A percentile compares a stretch with the other conserved stretches of the same genome.
These are phyloP conservation scores for Basidioascus undulatus DNA, from an alignment of 768 basidiomycete species.

Conservation along the genomic window DNA sequence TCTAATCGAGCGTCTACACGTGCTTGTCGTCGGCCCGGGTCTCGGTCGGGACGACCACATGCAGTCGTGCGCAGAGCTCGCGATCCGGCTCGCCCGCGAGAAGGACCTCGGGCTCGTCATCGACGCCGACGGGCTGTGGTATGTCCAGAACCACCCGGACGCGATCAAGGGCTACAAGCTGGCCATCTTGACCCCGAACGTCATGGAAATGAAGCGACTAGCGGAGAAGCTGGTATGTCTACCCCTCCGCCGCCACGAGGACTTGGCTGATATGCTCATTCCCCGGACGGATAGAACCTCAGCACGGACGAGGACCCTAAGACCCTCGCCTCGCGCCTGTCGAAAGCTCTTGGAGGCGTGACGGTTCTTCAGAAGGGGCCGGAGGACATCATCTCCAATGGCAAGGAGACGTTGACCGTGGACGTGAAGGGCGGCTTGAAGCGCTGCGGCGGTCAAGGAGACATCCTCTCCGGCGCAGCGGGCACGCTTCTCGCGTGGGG, in stretches of 20 bases:
- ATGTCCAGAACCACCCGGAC: slow-evolving; percentile 48
- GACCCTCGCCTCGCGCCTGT: slow-evolving; percentile 40
- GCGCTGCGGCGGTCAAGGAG: slow-evolving; percentile 88
- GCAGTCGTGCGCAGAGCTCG: slow-evolving; percentile 54
- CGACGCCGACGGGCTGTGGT: slow-evolving; percentile 76
- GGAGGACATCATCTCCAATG: slow-evolving; percentile 53
- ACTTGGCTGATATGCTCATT: not conserved
- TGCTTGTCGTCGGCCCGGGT: slow-evolving; percentile 79
- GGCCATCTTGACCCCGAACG: slow-evolving; percentile 78
- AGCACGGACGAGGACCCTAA: slow-evolving; percentile 19
- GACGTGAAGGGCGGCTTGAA: slow-evolving; percentile 60
- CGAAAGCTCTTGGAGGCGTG: slow-evolving; percentile 54
- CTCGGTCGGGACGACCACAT: slow-evolving; percentile 77
- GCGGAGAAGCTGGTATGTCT: slow-evolving; percentile 44
- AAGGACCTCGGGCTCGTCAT: slow-evolving; percentile 72
- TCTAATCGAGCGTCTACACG: slow-evolving; percentile 66
- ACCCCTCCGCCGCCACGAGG: not conserved
- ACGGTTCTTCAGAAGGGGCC: slow-evolving; percentile 76
- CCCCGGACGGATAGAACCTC: too few relatives aligned
- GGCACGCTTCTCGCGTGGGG: slow-evolving; percentile 89
- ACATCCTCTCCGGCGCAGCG: slow-evolving; percentile 66
- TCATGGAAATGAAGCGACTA: slow-evolving; percentile 72
- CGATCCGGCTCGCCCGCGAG: slow-evolving; percentile 44
- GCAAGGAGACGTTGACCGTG: slow-evolving; percentile 37
- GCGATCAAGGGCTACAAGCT: slow-evolving; percentile 63